phyloP scores from a whole-genome alignment of 2,329 filamentous ascomycete species.

The Monosporascus sp. region DNA sequence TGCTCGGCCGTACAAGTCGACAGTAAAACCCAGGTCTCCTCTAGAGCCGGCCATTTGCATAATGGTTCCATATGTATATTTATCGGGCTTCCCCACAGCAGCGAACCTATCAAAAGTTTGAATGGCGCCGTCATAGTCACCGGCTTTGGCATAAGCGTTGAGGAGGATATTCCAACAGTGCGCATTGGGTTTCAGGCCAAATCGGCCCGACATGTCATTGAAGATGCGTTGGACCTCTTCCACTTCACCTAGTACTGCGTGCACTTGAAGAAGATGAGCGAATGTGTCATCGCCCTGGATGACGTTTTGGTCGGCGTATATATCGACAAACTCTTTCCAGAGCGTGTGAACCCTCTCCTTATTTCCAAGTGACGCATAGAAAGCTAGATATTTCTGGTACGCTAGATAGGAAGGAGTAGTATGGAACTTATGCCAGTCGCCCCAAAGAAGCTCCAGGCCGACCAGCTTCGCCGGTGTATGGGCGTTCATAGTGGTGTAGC shows the following conservation, averaged over 20 bases:
- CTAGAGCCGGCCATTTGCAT: constrained; percentile 66
- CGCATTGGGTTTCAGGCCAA: constrained; percentile 51
- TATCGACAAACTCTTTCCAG: constrained; percentile 37
- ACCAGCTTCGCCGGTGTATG: constrained; percentile 30
- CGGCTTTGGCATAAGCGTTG: constrained; percentile 60
- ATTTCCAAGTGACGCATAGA: constrained; percentile 45
- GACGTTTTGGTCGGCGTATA: constrained; percentile 27
- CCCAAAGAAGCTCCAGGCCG: constrained; percentile 41
- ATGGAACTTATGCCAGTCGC: constrained; percentile 42
- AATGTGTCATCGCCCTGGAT: constrained; percentile 34
- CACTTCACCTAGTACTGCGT: constrained; percentile 64
- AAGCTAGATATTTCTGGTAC: constrained; percentile 43
- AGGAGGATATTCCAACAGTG: constrained; percentile 73
- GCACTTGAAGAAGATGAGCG: constrained; percentile 62
- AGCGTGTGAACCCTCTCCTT: constrained; percentile 38
- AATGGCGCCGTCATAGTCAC: constrained; percentile 63
- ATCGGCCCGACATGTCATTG: constrained; percentile 50
- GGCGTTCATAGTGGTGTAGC: constrained; percentile 24
- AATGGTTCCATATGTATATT: constrained; percentile 64
- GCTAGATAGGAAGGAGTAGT: constrained; percentile 37
- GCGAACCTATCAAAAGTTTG: constrained; percentile 57
- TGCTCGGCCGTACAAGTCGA: constrained; percentile 60
- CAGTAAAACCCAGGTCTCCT: constrained; percentile 67
- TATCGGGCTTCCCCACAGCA: constrained; percentile 47
- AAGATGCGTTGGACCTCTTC: constrained; percentile 56